phyloP scores from a whole-genome alignment of 1,284 basidiomycete species.

The Microbotryomycetes sp. region DNA sequence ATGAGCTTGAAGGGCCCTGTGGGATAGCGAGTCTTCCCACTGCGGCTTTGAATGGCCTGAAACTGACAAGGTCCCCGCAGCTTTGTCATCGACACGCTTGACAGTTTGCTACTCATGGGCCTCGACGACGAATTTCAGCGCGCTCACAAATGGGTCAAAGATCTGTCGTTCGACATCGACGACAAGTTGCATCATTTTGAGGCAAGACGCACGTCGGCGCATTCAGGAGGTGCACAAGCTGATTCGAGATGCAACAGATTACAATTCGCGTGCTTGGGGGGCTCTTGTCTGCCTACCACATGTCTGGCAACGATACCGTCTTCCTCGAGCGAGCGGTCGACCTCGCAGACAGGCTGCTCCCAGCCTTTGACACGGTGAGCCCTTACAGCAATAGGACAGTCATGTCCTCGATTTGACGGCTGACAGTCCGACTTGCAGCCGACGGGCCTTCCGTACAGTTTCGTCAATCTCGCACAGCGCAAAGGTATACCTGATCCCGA shows the following conservation, averaged over 20 bases:
- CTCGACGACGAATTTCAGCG: constrained; percentile 68
- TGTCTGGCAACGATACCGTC: constrained; percentile 52
- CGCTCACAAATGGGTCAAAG: constrained; percentile 69
- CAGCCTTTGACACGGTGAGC: constrained; percentile 62
- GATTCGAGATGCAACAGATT: constrained; percentile 13
- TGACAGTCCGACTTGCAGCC: constrained; percentile 37
- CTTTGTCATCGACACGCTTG: constrained; percentile 45
- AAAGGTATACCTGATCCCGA: constrained; percentile 59
- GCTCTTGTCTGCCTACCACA: constrained; percentile 71
- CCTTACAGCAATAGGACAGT: too few species aligned
- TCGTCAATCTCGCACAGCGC: constrained; percentile 63
- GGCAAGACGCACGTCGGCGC: constrained; percentile 45
- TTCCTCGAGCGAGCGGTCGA: constrained; percentile 70
- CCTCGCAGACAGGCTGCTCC: constrained; percentile 75
- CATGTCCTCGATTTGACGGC: not conserved
- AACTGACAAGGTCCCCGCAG: not conserved
- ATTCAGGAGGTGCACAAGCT: not conserved
- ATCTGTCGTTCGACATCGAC: constrained; percentile 68
- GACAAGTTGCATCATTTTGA: constrained; percentile 86
- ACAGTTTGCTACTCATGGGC: constrained; percentile 80
- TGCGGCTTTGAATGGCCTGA: constrained; percentile 63
- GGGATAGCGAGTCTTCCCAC: constrained; percentile 47
- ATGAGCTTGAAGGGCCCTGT: constrained; percentile 61
- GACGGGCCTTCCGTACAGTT: constrained; percentile 70
- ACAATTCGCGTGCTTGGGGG: constrained; percentile 73